Base-by-base conservation (phyloP, 2,329 filamentous ascomycete species). In the Aureobasidium subglaciale region DNA sequence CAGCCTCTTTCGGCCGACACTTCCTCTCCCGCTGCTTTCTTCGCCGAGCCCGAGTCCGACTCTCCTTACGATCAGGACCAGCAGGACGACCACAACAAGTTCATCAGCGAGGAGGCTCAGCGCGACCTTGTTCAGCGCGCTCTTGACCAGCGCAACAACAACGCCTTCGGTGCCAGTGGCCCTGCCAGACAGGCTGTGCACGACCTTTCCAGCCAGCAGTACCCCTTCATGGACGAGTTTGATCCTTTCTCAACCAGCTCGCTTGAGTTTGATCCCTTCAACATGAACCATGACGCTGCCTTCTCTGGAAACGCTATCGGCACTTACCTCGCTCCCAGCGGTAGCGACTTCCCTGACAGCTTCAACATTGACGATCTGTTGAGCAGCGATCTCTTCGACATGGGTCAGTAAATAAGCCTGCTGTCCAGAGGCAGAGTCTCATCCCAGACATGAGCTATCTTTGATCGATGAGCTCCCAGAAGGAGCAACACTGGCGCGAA, bases 191-290 rank as follows among this genome's bases (percentile, higher is more conserved):
- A 54, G 6, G 15, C 50, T 3, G 48, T 54, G n/a, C 48, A 57
- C 30, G 32, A 53, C 24, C 56, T 57, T 8, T 54, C 40, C 11
- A 30, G 24, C 15, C 48, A 53, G 41, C 38, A 57, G 37, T 60
- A 52, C 35, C 56, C 60, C 11, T 59, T 61, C 57, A 56, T 56
- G 55, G 56, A 58, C 29, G 24, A 60, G 27, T 63, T 63, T 50
- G 53, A 63, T 38, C 61, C 60, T 4, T 56, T 52, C 48, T 52
- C 35, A 35, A n/a, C 60, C 54, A 59, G 58, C 48, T 43, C 59
- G 20, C 38, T 59, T 56, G 59, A 53, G 55, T 63, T 62, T 58
- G 55, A 63, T 50, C 59, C 62, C 22, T 52, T 43, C 38, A 46
- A 18, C 46, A 43, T 52, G 37, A 50, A 48, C 30, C 46, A 48